A percentile compares a stretch with the other conserved stretches of the same genome.
Evolutionary conservation across 345 rosid species (phyloP).

Genomic region (Citrus cavaleriei): DNA sequence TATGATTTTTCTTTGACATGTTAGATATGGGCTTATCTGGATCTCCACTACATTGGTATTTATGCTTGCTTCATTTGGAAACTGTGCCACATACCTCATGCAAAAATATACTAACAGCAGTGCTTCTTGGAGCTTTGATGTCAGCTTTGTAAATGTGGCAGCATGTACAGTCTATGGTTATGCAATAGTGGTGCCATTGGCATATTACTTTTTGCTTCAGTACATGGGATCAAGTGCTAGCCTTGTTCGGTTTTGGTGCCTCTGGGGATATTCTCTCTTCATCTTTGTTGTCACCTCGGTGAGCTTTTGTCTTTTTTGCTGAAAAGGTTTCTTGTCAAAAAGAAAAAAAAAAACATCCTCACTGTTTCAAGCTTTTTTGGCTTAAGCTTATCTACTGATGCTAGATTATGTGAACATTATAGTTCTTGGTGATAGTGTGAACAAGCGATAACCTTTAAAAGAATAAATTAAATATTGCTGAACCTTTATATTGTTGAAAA

Average conservation of each 20-base stretch:
- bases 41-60: slow-evolving; percentile 86
- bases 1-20: slow-evolving; percentile 9
- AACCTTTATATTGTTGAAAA: no score
- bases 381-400: not conserved
- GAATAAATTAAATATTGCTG: no score
- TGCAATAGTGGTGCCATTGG: slow-evolving; percentile 73
- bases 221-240: slow-evolving; percentile 82
- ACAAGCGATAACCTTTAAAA: not conserved
- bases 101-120: slow-evolving; percentile 42
- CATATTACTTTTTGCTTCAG: slow-evolving; percentile 72
- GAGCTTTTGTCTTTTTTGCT: slow-evolving; percentile 29
- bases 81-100: slow-evolving; percentile 81
- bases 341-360: not conserved
- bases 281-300: slow-evolving; percentile 68
- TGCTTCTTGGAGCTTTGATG: slow-evolving; percentile 84
- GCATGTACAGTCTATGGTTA: slow-evolving; percentile 64
- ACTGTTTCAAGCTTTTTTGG: not conserved
- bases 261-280: slow-evolving; percentile 97
- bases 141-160: slow-evolving; percentile 71
- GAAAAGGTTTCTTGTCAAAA: not conserved
- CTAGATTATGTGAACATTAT: not conserved
- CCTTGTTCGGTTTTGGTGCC: slow-evolving; percentile 84
- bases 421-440: not conserved
- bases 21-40: slow-evolving; percentile 92
- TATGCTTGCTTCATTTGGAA: slow-evolving; percentile 76